Conservation (phyloP, 164 flowering plant genomes). For the Amborella trichopoda region DNA sequence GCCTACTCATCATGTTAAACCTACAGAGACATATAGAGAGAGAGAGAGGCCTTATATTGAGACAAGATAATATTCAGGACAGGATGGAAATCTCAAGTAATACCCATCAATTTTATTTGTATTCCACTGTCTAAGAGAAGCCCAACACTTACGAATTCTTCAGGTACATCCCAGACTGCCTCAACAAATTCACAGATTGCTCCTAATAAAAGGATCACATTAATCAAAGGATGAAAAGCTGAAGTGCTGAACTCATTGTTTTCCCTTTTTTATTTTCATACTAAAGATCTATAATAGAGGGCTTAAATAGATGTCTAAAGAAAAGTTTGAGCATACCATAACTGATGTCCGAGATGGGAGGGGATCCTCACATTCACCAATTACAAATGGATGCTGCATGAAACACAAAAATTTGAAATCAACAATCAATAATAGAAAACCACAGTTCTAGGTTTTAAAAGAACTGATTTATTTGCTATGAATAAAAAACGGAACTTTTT, state of each 20-base stretch:
- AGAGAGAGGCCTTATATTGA: too few species aligned
- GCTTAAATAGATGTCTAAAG: too few species aligned
- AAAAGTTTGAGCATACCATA: constrained; percentile 29
- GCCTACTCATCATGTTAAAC: constrained; percentile 17
- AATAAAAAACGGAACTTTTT: too few species aligned
- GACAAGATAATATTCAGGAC: too few species aligned
- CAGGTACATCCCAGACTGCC: constrained; percentile 18
- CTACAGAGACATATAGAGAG: not conserved
- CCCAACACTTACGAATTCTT: constrained; percentile 43
- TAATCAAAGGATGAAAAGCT: constrained; percentile 6
- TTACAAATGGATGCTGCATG: constrained; percentile 69
- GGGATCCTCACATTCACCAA: constrained; percentile 24
- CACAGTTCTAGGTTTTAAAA: not conserved
- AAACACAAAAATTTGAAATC: not conserved
- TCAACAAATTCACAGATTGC: constrained; percentile 21
- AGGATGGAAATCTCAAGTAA: not conserved
- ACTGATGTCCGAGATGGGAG: constrained; percentile 19
- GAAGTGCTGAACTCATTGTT: not conserved
- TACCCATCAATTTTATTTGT: not conserved
- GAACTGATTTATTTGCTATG: too few species aligned
- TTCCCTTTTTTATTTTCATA: too few species aligned
- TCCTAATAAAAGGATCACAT: constrained; percentile 22
- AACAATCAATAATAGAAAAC: not conserved
- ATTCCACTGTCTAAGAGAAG: too few species aligned
- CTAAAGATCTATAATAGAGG: too few species aligned